A percentile compares a stretch with the other conserved stretches of the same genome.
phyloP scores from a whole-genome alignment of 179 eudicot genomes.

The Gypsophila paniculata region DNA sequence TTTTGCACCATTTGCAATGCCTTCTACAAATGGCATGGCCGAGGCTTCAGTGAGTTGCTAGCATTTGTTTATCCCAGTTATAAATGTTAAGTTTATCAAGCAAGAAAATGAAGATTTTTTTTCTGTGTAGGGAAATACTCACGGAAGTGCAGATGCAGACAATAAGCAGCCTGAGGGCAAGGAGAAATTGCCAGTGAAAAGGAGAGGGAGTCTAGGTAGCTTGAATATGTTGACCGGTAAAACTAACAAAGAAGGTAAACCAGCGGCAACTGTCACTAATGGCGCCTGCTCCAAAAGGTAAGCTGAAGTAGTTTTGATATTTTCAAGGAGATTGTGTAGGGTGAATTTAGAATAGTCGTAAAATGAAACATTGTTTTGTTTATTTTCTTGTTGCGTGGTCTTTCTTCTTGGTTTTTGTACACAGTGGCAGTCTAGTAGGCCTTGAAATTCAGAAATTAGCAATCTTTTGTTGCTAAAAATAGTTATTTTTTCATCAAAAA shows the following conservation, averaged over 20 bases:
- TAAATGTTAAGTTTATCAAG: background rate
- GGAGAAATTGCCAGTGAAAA: constrained; percentile 87
- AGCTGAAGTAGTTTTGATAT: background rate
- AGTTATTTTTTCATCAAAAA: background rate
- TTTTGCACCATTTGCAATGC: constrained; percentile 81
- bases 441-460: background rate
- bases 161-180: constrained; percentile 81
- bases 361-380: background rate
- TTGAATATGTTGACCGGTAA: constrained; percentile 92
- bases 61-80: background rate
- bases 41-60: constrained; percentile 79
- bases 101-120: constrained; percentile 19
- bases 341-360: background rate
- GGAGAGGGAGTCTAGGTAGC: constrained; percentile 93
- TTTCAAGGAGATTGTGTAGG: background rate
- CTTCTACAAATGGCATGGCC: constrained; percentile 71
- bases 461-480: background rate
- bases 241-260: constrained; percentile 60
- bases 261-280: constrained; percentile 58
- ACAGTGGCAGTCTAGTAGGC: background rate
- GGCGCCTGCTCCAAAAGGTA: constrained; percentile 88
- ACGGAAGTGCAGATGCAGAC: constrained; percentile 58
- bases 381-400: background rate
- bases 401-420: background rate
- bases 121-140: constrained; percentile 51